Percentiles rank a stretch among this genome's conserved stretches.
Evolutionary conservation across 345 rosid genomes (phyloP).

Genomic region (Dimocarpus longan): DNA sequence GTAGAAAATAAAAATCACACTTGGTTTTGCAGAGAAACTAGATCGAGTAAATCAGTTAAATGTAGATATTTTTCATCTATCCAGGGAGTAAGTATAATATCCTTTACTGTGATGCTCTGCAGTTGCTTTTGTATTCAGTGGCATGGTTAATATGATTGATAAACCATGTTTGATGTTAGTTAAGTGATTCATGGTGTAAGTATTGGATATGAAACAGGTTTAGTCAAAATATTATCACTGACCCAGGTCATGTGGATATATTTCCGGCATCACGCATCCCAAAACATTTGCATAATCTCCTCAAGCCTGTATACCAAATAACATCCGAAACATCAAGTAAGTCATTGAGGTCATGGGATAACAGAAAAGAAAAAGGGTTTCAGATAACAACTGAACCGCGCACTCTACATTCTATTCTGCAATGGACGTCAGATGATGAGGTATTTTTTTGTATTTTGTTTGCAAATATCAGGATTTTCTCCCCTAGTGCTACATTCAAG

Average conservation of each 20-base stretch:
- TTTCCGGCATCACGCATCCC: constrained; percentile 79
- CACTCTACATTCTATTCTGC: constrained; percentile 64
- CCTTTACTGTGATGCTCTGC: background rate
- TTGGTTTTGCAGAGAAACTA: constrained; percentile 66
- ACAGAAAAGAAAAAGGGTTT: constrained; percentile 59
- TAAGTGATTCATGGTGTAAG: constrained; percentile 15
- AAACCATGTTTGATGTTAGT: constrained; percentile 10
- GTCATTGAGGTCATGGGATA: constrained; percentile 38
- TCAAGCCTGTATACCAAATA: constrained; percentile 52
- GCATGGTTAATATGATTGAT: background rate
- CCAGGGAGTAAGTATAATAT: constrained; percentile 65
- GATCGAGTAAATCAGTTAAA: constrained; percentile 76
- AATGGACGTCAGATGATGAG: constrained; percentile 83
- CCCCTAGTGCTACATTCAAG: background rate
- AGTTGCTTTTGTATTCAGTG: background rate
- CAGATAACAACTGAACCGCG: constrained; percentile 67
- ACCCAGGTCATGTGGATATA: constrained; percentile 85
- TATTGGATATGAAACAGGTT: constrained; percentile 50
- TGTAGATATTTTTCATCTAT: constrained; percentile 57
- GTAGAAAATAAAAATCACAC: constrained; percentile 13
- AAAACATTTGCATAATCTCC: constrained; percentile 61
- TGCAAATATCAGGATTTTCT: constrained; percentile 8
- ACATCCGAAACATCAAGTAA: constrained; percentile 39
- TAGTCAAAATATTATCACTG: constrained; percentile 66
- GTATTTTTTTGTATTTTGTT: constrained; percentile 37